Conservation (phyloP, 352 stramenopile genomes). For the Phytopythium cucurbitacearum region DNA sequence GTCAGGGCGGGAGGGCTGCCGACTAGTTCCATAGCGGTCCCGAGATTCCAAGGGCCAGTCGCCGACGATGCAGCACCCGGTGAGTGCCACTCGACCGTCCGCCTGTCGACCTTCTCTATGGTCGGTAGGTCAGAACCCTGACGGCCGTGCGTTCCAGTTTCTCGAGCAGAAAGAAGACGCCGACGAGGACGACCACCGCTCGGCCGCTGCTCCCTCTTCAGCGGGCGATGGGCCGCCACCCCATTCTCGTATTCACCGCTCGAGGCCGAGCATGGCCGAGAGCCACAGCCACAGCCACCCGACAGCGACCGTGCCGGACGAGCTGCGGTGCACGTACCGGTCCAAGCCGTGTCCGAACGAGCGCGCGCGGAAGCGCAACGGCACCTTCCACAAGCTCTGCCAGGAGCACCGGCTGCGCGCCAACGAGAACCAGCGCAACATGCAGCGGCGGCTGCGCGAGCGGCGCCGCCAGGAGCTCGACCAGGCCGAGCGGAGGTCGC, state of each 20-base stretch:
- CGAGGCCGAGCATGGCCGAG: too few species aligned
- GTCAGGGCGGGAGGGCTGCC: too few species aligned
- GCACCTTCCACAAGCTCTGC: slow-evolving; percentile 48
- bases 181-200: too few species aligned
- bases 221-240: too few species aligned
- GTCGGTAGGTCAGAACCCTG: neutral
- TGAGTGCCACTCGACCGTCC: neutral
- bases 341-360: slow-evolving; percentile 43
- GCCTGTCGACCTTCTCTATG: neutral
- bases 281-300: neutral
- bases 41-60: too few species aligned
- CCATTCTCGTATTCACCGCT: too few species aligned
- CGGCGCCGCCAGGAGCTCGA: neutral
- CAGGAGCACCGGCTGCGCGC: slow-evolving; percentile 42
- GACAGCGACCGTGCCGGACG: slow-evolving; percentile 7
- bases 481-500: neutral
- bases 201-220: too few species aligned
- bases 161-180: neutral
- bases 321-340: slow-evolving; percentile 39
- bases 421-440: slow-evolving; percentile 51
- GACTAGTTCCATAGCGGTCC: too few species aligned
- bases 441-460: slow-evolving; percentile 32
- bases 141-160: too few species aligned
- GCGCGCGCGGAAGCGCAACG: slow-evolving; percentile 45
- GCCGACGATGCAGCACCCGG: neutral